Conservation (phyloP, 257 asterid genomes). For the Linderniella brevidens region DNA sequence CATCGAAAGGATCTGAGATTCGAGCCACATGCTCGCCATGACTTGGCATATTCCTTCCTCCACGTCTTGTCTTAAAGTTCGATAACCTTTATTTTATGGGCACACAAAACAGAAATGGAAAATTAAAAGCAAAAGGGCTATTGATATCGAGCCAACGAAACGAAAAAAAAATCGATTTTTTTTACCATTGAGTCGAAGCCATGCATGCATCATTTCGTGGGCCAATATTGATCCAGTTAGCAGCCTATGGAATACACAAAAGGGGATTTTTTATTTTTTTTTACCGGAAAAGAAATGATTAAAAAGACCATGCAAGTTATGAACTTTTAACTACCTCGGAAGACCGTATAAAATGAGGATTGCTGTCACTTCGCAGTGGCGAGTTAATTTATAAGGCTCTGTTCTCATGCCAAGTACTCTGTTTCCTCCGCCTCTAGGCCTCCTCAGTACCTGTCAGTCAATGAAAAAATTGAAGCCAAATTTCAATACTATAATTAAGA, state of each 20-base stretch:
- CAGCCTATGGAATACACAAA: constrained; percentile 22
- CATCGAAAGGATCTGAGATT: constrained; percentile 46
- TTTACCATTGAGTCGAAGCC: constrained; percentile 41
- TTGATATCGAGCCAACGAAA: too few species aligned
- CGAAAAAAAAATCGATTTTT: too few species aligned
- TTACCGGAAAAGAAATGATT: background rate
- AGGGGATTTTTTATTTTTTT: too few species aligned
- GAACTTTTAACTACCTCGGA: constrained; percentile 41
- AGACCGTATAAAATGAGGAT: constrained; percentile 84
- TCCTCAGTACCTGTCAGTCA: constrained; percentile 31
- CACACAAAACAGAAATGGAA: too few species aligned
- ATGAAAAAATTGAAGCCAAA: background rate
- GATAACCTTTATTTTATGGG: constrained; percentile 69
- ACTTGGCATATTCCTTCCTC: constrained; percentile 99
- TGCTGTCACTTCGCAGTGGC: constrained; percentile 84
- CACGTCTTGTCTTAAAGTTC: constrained; percentile 63
- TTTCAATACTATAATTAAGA: too few species aligned
- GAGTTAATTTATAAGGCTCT: constrained; percentile 55
- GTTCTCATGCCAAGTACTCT: constrained; percentile 29
- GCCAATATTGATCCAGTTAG: constrained; percentile 83
- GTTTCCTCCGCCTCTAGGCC: constrained; percentile 42
- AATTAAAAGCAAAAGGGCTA: too few species aligned
- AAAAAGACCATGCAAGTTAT: background rate
- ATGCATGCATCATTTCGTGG: constrained; percentile 97
- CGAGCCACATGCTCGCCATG: constrained; percentile 85